phyloP scores from a whole-genome alignment of 2,329 filamentous ascomycete genomes.

The Penicillium sp. region DNA sequence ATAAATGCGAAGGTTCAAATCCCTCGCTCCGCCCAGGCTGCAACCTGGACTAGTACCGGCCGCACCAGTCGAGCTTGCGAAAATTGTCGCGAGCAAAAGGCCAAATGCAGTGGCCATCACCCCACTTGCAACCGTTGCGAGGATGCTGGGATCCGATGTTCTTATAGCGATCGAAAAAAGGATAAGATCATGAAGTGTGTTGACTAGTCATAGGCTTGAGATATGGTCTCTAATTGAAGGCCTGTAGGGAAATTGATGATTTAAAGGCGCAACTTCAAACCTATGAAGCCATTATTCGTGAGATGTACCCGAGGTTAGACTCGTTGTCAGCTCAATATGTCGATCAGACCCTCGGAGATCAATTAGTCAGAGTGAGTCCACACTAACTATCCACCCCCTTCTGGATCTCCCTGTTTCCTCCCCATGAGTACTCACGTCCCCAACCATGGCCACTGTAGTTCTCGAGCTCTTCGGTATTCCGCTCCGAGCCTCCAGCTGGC shows the following conservation, averaged over 20 bases:
- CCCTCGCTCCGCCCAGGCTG: slow-evolving; percentile 26
- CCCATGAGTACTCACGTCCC: neutral
- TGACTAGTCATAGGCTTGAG: neutral
- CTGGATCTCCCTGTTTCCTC: slow-evolving; percentile 8
- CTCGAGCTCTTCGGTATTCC: neutral
- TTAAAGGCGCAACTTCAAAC: slow-evolving; percentile 38
- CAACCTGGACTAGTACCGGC: slow-evolving; percentile 27
- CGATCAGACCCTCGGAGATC: slow-evolving; percentile 33
- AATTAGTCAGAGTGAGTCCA: slow-evolving; percentile 28
- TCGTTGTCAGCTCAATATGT: slow-evolving; percentile 35
- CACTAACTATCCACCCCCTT: slow-evolving; percentile 1
- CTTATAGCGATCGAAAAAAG: slow-evolving; percentile 47
- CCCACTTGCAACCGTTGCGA: slow-evolving; percentile 46
- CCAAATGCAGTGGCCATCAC: slow-evolving; percentile 48
- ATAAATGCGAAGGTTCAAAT: slow-evolving; percentile 34
- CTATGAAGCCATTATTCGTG: slow-evolving; percentile 37
- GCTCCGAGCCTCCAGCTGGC: slow-evolving; percentile 13
- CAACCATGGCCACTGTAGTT: neutral
- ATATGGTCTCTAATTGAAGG: slow-evolving; percentile 8
- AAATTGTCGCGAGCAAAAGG: slow-evolving; percentile 48
- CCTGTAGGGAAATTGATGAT: slow-evolving; percentile 39
- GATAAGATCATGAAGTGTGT: slow-evolving; percentile 46
- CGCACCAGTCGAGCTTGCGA: slow-evolving; percentile 45
- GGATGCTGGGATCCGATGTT: slow-evolving; percentile 42
- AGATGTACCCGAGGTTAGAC: slow-evolving; percentile 35